phyloP scores from a whole-genome alignment of 1,139 yeast genomes.

The Meyerozyma athensensis region DNA sequence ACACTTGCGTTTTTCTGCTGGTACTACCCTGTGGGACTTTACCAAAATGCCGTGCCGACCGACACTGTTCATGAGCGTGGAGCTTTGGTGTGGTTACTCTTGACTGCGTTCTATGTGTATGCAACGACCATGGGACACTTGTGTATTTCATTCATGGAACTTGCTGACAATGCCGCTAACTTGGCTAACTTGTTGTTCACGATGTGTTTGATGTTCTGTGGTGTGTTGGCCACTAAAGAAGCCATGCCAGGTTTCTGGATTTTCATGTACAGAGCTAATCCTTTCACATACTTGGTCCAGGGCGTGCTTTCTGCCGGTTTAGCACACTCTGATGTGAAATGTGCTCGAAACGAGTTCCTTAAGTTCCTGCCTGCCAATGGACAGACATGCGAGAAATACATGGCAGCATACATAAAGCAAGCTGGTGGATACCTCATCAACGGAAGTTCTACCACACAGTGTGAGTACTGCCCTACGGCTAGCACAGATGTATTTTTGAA shows the following conservation, averaged over 20 bases:
- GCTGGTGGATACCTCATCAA: constrained; percentile 23
- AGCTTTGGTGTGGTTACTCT: constrained; percentile 8
- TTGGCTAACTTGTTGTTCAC: constrained; percentile 9
- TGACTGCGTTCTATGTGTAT: constrained; percentile 8
- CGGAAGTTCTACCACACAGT: constrained; percentile 13
- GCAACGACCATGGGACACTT: constrained; percentile 10
- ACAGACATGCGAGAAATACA: constrained; percentile 14
- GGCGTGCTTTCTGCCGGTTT: constrained; percentile 46
- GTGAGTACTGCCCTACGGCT: constrained; percentile 19
- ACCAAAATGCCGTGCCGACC: constrained; percentile 25
- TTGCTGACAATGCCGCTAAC: constrained; percentile 12
- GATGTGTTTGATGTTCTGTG: constrained; percentile 11
- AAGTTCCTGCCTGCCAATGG: constrained; percentile 55
- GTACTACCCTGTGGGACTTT: constrained; percentile 41
- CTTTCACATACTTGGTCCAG: constrained; percentile 10
- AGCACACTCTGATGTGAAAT: constrained; percentile 43
- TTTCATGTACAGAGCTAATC: constrained; percentile 13
- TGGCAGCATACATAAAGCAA: constrained; percentile 9
- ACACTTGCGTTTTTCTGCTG: constrained; percentile 34
- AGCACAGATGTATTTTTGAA: constrained; percentile 19
- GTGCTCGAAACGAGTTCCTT: constrained; percentile 47
- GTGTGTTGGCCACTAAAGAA: constrained; percentile 8
- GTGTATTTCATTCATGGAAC: constrained; percentile 9
- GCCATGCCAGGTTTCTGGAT: constrained; percentile 12
- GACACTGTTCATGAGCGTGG: constrained; percentile 8